Conservation (phyloP, 495 filamentous ascomycete species). For the Penicillium pulvis region DNA sequence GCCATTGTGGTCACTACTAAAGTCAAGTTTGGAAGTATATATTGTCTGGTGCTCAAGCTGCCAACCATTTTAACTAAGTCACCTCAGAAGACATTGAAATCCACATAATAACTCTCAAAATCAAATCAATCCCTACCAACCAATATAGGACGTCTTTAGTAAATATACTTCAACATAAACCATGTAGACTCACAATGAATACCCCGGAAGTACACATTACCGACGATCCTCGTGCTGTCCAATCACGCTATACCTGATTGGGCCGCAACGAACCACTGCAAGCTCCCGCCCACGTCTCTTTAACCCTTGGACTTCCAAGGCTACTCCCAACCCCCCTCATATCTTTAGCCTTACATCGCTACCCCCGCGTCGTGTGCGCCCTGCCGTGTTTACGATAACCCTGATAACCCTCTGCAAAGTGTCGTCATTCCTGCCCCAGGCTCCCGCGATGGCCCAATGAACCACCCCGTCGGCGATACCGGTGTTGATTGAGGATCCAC, state of each 20-base stretch:
- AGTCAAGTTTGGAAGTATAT: too few relatives aligned
- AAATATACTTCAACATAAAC: background rate
- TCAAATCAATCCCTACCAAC: too few relatives aligned
- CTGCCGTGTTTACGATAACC: conserved; percentile 4
- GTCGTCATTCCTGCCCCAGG: conserved; percentile 9
- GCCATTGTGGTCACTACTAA: too few relatives aligned
- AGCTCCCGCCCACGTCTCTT: conserved; percentile 4
- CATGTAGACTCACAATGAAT: background rate
- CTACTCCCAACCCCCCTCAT: background rate
- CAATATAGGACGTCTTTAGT: too few relatives aligned
- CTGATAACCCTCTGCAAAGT: conserved; percentile 10
- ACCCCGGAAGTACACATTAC: background rate
- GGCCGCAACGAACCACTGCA: conserved; percentile 1
- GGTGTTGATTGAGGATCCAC: conserved; percentile 31
- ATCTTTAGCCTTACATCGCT: conserved; percentile 4
- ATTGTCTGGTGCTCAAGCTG: too few relatives aligned
- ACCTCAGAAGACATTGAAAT: too few relatives aligned
- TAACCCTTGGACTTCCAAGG: background rate
- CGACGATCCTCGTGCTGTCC: conserved; percentile 7
- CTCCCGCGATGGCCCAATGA: conserved; percentile 42
- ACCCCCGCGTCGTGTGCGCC: background rate
- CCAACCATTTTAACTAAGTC: too few relatives aligned
- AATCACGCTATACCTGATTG: conserved; percentile 7
- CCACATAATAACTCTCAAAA: too few relatives aligned
- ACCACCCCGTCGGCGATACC: conserved; percentile 23